These are phyloP conservation scores for Phaeodactylum tricornutum DNA, from an alignment of 108 stramenopile genomes.

Conservation along the genomic window DNA sequence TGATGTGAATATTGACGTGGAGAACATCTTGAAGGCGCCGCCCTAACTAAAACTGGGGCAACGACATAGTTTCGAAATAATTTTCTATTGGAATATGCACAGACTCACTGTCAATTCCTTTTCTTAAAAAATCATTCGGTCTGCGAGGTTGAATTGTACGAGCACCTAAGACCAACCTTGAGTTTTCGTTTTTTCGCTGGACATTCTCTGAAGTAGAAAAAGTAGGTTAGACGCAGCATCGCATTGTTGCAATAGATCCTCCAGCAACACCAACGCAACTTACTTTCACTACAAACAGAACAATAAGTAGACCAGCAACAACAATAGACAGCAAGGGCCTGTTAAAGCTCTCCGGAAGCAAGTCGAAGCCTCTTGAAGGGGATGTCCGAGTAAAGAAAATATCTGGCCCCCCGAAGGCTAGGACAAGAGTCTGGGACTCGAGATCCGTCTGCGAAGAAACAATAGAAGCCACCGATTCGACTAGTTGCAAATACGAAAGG, in stretches of 20 bases:
- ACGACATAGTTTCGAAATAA: background rate
- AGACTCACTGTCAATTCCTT: background rate
- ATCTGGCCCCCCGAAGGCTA: conserved; percentile 78
- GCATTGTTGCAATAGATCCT: background rate
- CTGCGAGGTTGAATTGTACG: background rate
- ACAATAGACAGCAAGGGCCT: conserved; percentile 46
- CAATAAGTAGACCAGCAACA: conserved; percentile 39
- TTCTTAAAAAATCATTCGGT: background rate
- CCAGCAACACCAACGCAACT: background rate
- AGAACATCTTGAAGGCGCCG: background rate
- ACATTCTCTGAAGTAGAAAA: background rate
- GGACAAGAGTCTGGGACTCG: conserved; percentile 71
- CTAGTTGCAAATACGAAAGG: conserved; percentile 49
- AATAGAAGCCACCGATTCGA: conserved; percentile 41
- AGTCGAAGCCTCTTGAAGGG: conserved; percentile 79
- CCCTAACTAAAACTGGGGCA: background rate
- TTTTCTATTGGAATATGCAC: background rate
- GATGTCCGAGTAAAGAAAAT: conserved; percentile 77
- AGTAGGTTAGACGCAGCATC: background rate
- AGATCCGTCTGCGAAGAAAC: conserved; percentile 55
- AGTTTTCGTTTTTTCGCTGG: background rate
- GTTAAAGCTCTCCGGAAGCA: conserved; percentile 80
- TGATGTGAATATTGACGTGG: conserved; percentile 5
- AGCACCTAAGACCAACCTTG: background rate
- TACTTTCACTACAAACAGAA: conserved; percentile 10